Percentiles rank a stretch among this genome's conserved stretches.
These are phyloP conservation scores for Pseudogymnoascus verrucosus DNA, from an alignment of 2,329 filamentous ascomycete species.

Conservation along the genomic window DNA sequence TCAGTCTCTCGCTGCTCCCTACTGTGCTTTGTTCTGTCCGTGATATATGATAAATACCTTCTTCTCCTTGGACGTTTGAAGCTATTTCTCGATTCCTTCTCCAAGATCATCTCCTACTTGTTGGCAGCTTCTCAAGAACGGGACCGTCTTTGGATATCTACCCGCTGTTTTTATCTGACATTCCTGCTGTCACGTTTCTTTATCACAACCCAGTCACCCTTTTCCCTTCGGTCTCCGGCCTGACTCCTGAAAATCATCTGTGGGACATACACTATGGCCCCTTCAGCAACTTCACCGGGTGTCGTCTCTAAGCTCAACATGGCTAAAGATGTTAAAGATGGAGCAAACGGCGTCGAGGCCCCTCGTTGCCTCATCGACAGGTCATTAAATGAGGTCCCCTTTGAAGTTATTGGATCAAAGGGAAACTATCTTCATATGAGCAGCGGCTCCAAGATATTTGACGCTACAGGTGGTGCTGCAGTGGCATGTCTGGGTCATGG, in stretches of 20 bases:
- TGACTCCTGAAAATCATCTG: background rate
- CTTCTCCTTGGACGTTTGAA: background rate
- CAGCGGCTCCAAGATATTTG: constrained; percentile 54
- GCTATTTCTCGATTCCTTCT: background rate
- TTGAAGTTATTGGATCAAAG: constrained; percentile 20
- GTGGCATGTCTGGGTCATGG: constrained; percentile 65
- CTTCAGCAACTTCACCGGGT: background rate
- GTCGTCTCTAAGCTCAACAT: background rate
- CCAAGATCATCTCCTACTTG: background rate
- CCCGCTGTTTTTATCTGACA: background rate
- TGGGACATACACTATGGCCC: background rate
- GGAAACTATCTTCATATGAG: constrained; percentile 24
- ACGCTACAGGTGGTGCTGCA: constrained; percentile 66
- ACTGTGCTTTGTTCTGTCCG: background rate
- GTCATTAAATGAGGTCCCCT: constrained; percentile 23
- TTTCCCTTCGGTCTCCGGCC: background rate
- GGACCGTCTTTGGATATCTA: background rate
- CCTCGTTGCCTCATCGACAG: constrained; percentile 19
- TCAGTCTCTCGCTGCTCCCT: background rate
- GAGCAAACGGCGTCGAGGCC: background rate
- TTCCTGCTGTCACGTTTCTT: background rate
- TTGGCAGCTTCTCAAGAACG: background rate
- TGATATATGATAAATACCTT: background rate
- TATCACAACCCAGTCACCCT: background rate
- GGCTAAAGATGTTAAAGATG: background rate